A percentile compares a stretch with the other conserved stretches of the same genome.
These are phyloP conservation scores for Penicillium arizonense DNA, from an alignment of 495 filamentous ascomycete genomes.

Conservation along the genomic window DNA sequence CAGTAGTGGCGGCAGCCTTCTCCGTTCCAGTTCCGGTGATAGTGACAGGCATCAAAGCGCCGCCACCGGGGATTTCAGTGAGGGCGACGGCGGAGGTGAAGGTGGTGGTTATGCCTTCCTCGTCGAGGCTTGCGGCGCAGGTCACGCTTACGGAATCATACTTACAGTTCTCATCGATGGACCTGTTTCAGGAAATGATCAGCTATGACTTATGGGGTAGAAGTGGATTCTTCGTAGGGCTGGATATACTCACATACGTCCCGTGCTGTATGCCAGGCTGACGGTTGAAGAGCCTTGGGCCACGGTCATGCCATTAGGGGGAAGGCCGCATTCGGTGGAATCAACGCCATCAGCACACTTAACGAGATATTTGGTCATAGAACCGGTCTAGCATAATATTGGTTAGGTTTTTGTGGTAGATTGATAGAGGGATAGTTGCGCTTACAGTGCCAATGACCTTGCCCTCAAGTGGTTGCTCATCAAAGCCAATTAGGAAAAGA, in stretches of 20 bases:
- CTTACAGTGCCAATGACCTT: slow-evolving; percentile 16
- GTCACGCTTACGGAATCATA: neutral
- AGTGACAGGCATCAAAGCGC: slow-evolving; percentile 5
- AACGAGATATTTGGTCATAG: slow-evolving; percentile 14
- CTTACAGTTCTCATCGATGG: slow-evolving; percentile 3
- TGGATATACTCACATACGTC: neutral
- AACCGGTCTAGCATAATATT: slow-evolving; percentile 2
- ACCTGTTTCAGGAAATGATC: neutral
- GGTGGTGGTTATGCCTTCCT: neutral
- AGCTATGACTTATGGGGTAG: neutral
- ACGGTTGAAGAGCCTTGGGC: slow-evolving; percentile 1
- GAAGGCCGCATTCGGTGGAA: slow-evolving; percentile 5
- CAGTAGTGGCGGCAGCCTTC: slow-evolving; percentile 1
- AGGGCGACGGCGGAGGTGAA: neutral
- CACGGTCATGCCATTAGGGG: slow-evolving; percentile 2
- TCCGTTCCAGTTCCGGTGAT: slow-evolving; percentile 12
- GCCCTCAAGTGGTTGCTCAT: slow-evolving; percentile 4
- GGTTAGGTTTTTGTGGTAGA: neutral
- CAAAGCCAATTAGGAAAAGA: slow-evolving; percentile 15
- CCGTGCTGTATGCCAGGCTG: neutral
- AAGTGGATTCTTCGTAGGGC: neutral
- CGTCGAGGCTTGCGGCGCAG: neutral
- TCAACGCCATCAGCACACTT: slow-evolving; percentile 5
- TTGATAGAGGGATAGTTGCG: neutral
- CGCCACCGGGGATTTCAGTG: slow-evolving; percentile 3